Evolutionary conservation across 352 stramenopile species (phyloP), one percentile per base, ranked within the genome.

Genomic region (Aphanomyces stellatus): DNA sequence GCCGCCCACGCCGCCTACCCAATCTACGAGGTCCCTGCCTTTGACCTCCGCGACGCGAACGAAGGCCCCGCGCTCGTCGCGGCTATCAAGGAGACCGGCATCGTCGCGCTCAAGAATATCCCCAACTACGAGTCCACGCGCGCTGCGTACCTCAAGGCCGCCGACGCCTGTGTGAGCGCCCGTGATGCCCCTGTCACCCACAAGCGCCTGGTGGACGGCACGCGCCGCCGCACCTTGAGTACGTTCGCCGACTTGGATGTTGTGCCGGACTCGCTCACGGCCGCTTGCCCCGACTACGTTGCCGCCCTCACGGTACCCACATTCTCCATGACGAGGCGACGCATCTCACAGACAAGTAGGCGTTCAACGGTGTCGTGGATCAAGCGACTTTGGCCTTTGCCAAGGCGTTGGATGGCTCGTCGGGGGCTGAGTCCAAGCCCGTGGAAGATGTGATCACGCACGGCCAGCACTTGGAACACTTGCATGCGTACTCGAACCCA

Each of bases 381-480:
- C 15, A 49, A 28, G 59, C 59, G 1, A 27, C 17, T 1, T 13
- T 65, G 6, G 19, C 41, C 8, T 65, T 65, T 34, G 59, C 59
- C 17, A 30, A 51, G 28, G 28, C 48, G 24, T 41, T 67, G 4
- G 43, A 67, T 67, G 43, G 28, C 17, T 24, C 46, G 19, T 35
- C 60, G 8, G n/a, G 4, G 5, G 37, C 13, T 19, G 37, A n/a
- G 37, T 46, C 37, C 11, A 46, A 46, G n/a, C 37, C 41, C 28
- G 37, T 67, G 19, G 22, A 56, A 33, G 33, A 17, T 19, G 37
- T 92, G 2, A 60, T 92, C 55, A 73, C 83, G 25, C 79, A 89
- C 35, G 88, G 81, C 25, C 74, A 88, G 62, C 82, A 90, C 62
- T 70, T 92, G 61, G 81, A 92, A 65, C 84, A 92, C 74, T 90